phyloP scores from a whole-genome alignment of 768 basidiomycete species.

The Kwoniella sp. region DNA sequence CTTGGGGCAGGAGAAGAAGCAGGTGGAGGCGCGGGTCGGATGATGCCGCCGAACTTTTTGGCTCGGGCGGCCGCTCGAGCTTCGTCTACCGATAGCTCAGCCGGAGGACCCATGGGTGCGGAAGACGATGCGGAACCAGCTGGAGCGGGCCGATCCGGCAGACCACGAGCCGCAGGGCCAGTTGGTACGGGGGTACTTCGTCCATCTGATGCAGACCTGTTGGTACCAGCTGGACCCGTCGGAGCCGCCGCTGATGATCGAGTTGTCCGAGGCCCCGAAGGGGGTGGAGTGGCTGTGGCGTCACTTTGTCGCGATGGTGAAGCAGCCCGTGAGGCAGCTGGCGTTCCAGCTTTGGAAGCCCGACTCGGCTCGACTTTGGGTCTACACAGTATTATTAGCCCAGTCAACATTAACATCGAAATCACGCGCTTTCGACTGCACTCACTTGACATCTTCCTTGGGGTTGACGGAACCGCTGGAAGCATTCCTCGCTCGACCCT shows the following conservation, averaged over 20 bases:
- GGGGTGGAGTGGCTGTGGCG: constrained; percentile 14
- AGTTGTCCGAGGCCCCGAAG: constrained; percentile 37
- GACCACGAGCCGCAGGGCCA: constrained; percentile 16
- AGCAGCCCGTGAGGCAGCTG: constrained; percentile 1
- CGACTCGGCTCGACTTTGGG: constrained; percentile 9
- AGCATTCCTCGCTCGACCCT: constrained; percentile 10
- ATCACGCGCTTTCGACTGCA: too few relatives aligned
- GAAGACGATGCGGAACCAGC: constrained; percentile 3
- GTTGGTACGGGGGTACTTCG: constrained; percentile 11
- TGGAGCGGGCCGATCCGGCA: constrained; percentile 5
- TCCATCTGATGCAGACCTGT: constrained; percentile 21
- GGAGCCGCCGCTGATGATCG: constrained; percentile 31
- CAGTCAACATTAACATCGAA: too few relatives aligned
- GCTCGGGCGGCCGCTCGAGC: constrained; percentile 44
- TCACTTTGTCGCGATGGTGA: constrained; percentile 12
- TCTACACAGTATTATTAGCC: not conserved
- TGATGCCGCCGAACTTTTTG: constrained; percentile 40
- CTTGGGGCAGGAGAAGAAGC: constrained; percentile 26
- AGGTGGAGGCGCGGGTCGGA: constrained; percentile 22
- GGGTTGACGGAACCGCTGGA: not conserved
- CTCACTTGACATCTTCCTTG: constrained; percentile 32
- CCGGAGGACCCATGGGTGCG: constrained; percentile 43
- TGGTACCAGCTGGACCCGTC: constrained; percentile 20
- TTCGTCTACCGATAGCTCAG: constrained; percentile 36
- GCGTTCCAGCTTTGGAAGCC: constrained; percentile 9